Evolutionary conservation across 208 protist species (phyloP).

Genomic region (Sergeia podlipaevii): DNA sequence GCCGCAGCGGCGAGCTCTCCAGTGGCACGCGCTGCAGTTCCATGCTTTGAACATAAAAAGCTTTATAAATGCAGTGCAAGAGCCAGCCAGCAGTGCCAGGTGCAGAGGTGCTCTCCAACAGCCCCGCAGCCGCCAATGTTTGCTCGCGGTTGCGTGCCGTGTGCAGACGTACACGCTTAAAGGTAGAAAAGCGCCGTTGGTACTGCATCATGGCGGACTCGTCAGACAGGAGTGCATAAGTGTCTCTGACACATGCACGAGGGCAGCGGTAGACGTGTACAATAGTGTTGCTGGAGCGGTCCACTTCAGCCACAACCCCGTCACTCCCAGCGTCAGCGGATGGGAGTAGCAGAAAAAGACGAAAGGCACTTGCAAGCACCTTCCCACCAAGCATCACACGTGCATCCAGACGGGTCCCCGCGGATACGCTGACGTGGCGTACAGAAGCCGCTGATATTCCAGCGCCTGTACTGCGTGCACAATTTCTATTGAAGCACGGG

Average conservation of each 20-base stretch:
- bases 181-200: slow-evolving; percentile 73
- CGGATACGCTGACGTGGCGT: background rate
- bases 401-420: slow-evolving; percentile 20
- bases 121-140: slow-evolving; percentile 10
- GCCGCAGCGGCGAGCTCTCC: slow-evolving; percentile 41
- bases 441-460: background rate
- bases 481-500: slow-evolving; percentile 13
- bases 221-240: slow-evolving; percentile 67
- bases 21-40: slow-evolving; percentile 55
- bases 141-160: background rate
- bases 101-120: slow-evolving; percentile 14
- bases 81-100: slow-evolving; percentile 50
- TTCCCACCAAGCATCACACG: slow-evolving; percentile 34
- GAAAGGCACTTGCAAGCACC: slow-evolving; percentile 59
- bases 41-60: slow-evolving; percentile 58
- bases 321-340: slow-evolving; percentile 49
- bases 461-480: background rate
- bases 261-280: slow-evolving; percentile 69
- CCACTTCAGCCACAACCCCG: slow-evolving; percentile 60
- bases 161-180: slow-evolving; percentile 46
- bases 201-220: slow-evolving; percentile 76
- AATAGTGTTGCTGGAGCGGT: slow-evolving; percentile 49
- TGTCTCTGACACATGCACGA: slow-evolving; percentile 43
- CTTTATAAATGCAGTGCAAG: slow-evolving; percentile 49
- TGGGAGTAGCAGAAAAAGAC: slow-evolving; percentile 55